Percentiles rank a stretch among this genome's conserved stretches.
phyloP scores from a whole-genome alignment of 495 filamentous ascomycete genomes.

The Podospora didyma region DNA sequence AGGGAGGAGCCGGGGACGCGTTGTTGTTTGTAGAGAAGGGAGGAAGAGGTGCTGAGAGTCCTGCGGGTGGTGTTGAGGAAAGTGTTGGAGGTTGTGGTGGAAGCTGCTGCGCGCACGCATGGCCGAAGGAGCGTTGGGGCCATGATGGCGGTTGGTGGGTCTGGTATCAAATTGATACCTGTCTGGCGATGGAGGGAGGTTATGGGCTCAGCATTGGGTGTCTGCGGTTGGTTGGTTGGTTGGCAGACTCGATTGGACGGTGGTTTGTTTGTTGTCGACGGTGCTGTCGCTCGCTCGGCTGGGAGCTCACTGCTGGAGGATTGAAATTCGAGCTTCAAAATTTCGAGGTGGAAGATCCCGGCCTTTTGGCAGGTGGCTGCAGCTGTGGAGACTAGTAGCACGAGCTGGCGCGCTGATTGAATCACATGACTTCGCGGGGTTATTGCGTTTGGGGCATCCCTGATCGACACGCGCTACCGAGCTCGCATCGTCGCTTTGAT shows the following conservation, averaged over 20 bases:
- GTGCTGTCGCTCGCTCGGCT: too few species aligned
- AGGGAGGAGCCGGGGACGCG: slow-evolving; percentile 22
- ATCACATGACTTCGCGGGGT: slow-evolving; percentile 22
- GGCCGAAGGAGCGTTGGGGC: background rate
- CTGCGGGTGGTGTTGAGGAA: slow-evolving; percentile 7
- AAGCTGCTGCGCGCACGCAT: background rate
- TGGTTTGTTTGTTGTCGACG: too few species aligned
- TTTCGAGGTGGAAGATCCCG: background rate
- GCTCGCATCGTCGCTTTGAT: background rate
- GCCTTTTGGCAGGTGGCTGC: background rate
- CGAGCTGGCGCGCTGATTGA: background rate
- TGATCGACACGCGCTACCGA: background rate
- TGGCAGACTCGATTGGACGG: background rate
- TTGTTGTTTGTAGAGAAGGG: slow-evolving; percentile 20
- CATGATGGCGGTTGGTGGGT: background rate
- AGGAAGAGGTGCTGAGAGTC: slow-evolving; percentile 9
- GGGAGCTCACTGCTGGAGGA: background rate
- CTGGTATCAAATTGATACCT: too few species aligned
- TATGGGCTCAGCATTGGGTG: too few species aligned
- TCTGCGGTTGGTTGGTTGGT: background rate
- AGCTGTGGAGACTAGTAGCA: background rate
- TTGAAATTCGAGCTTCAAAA: too few species aligned
- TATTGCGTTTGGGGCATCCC: background rate
- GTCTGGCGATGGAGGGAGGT: too few species aligned
- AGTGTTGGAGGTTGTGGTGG: background rate